Evolutionary conservation across 257 asterid genomes (phyloP), one percentile per base, ranked within the genome.

Genomic region (Euphrasia confusa): DNA sequence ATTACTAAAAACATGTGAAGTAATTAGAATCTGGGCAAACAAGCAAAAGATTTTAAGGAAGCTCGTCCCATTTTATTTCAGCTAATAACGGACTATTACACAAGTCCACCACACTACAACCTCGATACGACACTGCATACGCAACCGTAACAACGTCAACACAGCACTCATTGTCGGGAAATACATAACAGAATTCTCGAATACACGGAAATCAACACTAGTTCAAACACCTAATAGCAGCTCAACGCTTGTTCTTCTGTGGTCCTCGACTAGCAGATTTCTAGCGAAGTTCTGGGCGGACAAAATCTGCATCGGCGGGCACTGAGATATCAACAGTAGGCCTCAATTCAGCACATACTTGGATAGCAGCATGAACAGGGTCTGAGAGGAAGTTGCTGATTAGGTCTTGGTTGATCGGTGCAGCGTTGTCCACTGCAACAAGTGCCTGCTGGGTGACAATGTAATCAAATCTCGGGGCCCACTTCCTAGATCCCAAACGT

Each of bases 381-480:
- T 91, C 98, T 0, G 93, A 84, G 2, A 84, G 74, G 89, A 86
- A 91, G 87, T 86, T 88, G 78, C 94, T 79, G 78, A 91, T 76
- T 65, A 91, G 92, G 70, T 88, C 98, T 58, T 11, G 71, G 72
- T 86, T 91, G 71, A 91, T 79, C 14, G 98, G 83, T 47, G 87
- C 4, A 0, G 63, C 70, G 21, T 72, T 79, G 69, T 91, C 96
- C 33, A 88, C 95, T 0, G 95, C 84, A 44, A 88, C 97, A 39
- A 91, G 78, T 3, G 98, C 97, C 78, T 91, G 97, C 72, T 91
- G 98, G 14, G 95, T 91, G 47, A 91, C 83, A 64, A 84, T 71
- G 76, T 88, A 91, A 42, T 91, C 98, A 8, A 91, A 91, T 45
- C 96, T 73, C 4, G 96, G 95, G 3, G 98, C 96, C 97, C 98